Evolutionary conservation across 2,329 filamentous ascomycete genomes (phyloP).

Genomic region (Tolypocladium endophyticum): DNA sequence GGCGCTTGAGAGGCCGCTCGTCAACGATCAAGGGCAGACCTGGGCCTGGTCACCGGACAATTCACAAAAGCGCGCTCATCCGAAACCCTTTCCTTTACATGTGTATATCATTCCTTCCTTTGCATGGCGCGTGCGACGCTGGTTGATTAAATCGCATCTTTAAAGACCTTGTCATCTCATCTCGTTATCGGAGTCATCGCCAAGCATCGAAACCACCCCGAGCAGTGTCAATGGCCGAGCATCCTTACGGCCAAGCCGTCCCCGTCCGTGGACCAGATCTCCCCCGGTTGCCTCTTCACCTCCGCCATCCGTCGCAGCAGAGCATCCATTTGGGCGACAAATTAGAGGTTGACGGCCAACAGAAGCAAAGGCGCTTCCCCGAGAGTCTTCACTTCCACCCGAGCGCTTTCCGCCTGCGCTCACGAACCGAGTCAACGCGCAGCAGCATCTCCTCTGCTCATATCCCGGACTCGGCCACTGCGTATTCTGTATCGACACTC

Average conservation of each 20-base stretch:
- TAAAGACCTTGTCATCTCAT: not conserved
- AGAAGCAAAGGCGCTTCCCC: slow-evolving; percentile 13
- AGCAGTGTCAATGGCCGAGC: slow-evolving; percentile 7
- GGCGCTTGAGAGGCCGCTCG: not conserved
- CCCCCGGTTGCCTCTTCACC: slow-evolving; percentile 2
- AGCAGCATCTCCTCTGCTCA: slow-evolving; percentile 26
- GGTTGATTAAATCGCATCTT: not conserved
- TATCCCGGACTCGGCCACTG: slow-evolving; percentile 27
- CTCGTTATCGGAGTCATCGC: not conserved
- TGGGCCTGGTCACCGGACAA: not conserved
- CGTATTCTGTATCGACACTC: slow-evolving; percentile 22
- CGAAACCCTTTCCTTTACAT: not conserved
- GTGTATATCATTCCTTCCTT: not conserved
- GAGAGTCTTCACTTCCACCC: slow-evolving; percentile 19
- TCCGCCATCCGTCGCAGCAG: slow-evolving; percentile 5
- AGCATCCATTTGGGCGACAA: slow-evolving; percentile 9
- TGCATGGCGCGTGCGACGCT: not conserved
- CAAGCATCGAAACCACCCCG: not conserved
- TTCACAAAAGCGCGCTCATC: not conserved
- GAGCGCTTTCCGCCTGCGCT: slow-evolving; percentile 18
- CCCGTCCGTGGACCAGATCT: slow-evolving; percentile 4
- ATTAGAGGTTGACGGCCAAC: slow-evolving; percentile 7
- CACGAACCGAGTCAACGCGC: slow-evolving; percentile 25
- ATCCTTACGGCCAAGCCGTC: slow-evolving; percentile 1
- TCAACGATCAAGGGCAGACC: not conserved